phyloP scores from a whole-genome alignment of 441 rosid species.

The Pelargonium myrrhifolium region DNA sequence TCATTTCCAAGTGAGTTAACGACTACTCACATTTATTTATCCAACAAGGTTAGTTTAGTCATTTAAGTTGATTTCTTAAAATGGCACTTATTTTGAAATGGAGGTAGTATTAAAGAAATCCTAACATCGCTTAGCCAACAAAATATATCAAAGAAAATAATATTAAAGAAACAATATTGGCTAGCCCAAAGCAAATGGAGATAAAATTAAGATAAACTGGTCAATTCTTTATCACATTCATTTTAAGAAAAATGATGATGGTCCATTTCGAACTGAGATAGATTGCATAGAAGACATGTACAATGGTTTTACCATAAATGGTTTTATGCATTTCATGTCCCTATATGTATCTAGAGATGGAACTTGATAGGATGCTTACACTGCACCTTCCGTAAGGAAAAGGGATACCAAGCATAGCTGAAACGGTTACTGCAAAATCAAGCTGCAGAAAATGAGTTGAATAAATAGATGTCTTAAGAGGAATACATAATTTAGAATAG shows the following conservation, averaged over 20 bases:
- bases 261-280: not conserved
- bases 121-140: slow-evolving; percentile 1
- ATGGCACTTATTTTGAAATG: too few species aligned
- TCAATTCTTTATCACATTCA: slow-evolving; percentile 4
- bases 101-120: not conserved
- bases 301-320: not conserved
- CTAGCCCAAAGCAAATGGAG: not conserved
- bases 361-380: slow-evolving; percentile 54
- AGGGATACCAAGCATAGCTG: slow-evolving; percentile 82
- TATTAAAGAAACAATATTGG: slow-evolving; percentile 1
- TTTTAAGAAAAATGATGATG: not conserved
- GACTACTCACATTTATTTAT: too few species aligned
- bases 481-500: slow-evolving; percentile 15
- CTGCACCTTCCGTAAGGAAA: slow-evolving; percentile 98
- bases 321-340: not conserved
- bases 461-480: slow-evolving; percentile 13
- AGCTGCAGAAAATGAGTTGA: slow-evolving; percentile 45
- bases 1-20: too few species aligned
- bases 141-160: not conserved
- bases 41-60: too few species aligned
- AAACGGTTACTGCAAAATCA: slow-evolving; percentile 86
- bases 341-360: slow-evolving; percentile 7
- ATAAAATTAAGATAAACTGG: not conserved
- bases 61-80: too few species aligned
- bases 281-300: not conserved